Conservation (phyloP, 768 basidiomycete species). For the Megacollybia marginata region DNA sequence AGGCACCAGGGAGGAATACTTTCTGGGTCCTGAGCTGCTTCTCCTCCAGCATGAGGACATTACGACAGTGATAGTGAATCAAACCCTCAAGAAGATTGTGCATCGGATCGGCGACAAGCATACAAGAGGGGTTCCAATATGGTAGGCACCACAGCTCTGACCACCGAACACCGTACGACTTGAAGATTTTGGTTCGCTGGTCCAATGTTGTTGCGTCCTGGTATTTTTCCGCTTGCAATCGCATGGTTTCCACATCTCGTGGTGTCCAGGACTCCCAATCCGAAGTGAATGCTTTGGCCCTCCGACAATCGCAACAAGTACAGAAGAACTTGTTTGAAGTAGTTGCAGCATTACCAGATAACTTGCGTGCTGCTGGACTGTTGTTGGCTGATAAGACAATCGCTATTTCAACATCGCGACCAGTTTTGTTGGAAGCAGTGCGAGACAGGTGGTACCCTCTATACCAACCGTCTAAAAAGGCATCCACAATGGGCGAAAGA, state of each 20-base stretch:
- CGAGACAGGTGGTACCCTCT: slow-evolving; percentile 13
- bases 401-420: too few species aligned
- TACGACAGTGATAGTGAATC: slow-evolving; percentile 11
- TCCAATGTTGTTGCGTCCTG: slow-evolving; percentile 8
- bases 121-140: slow-evolving; percentile 28
- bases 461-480: slow-evolving; percentile 12
- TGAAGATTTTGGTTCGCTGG: slow-evolving; percentile 10
- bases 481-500: slow-evolving; percentile 20
- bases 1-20: too few species aligned
- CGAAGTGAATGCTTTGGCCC: neutral
- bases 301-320: slow-evolving; percentile 18
- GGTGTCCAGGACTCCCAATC: slow-evolving; percentile 10
- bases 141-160: slow-evolving; percentile 21
- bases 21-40: too few species aligned
- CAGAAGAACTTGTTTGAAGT: slow-evolving; percentile 20
- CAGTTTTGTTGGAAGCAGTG: too few species aligned
- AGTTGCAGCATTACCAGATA: slow-evolving; percentile 14
- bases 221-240: slow-evolving; percentile 13
- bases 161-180: slow-evolving; percentile 17
- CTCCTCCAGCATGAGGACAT: slow-evolving; percentile 2
- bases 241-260: slow-evolving; percentile 5
- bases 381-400: too few species aligned
- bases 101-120: slow-evolving; percentile 27
- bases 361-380: slow-evolving; percentile 9
- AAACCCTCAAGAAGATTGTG: slow-evolving; percentile 23